Evolutionary conservation across 78 protist species (phyloP), one percentile per base, ranked within the genome.

Genomic region (Dictyostelium purpureum): DNA sequence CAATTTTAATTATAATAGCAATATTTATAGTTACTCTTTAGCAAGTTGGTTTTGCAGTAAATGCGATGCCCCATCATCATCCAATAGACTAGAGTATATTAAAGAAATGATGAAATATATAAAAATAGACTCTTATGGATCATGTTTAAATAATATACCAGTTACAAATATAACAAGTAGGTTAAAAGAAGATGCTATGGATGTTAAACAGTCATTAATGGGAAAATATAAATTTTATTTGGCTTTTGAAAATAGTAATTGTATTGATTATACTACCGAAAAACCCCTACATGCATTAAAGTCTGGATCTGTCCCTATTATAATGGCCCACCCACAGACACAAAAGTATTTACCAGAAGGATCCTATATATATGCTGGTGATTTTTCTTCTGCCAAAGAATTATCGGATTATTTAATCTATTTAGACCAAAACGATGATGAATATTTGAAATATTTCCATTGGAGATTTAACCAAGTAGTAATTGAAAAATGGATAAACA

Each of bases 161-260:
- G 2, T 65, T 0, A 57, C 33, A 37, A 42, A 43, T 2, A 73
- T 31, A 2, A 76, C 67, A 0, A 16, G 28, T 24, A 26, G 67
- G 12, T 19, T 14, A 4, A 59, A 57, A 21, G 40, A 28, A 14
- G 40, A 38, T 31, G 52, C 54, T 2, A 40, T 43, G 37, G 31
- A 19, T 38, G 38, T 56, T 47, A 82, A 82, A 65, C 31, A 52
- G 37, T 10, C 38, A 3, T 3, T 56, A 3, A 82, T 82, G 2
- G 19, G 70, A 2, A 49, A 70, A 6, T 70, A 82, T 51, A 67
- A 82, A 35, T 82, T 82, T 51, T 82, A 82, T 33, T 24, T 82
- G 21, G 49, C 90, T 12, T 70, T 82, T 40, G 90, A 82, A 52
- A 82, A 74, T 31, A 14, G 33, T 49, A 56, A 82, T 52, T 82